These are phyloP conservation scores for Diophrys appendiculata DNA, from an alignment of 73 alveolate species.

Conservation along the genomic window DNA sequence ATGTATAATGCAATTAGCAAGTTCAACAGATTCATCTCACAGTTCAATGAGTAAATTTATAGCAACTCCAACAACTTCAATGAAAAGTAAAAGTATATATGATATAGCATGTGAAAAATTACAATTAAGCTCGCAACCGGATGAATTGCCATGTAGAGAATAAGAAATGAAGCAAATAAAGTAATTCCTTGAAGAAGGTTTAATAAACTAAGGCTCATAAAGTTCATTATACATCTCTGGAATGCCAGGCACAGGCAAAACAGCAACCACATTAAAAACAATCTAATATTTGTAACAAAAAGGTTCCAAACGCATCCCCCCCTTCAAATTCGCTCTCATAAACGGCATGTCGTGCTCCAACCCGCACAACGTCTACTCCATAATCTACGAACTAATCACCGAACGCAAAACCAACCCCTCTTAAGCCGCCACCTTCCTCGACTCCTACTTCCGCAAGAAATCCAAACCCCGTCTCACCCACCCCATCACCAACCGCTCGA, in stretches of 20 bases:
- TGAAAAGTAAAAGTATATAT: neutral
- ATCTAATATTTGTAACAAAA: slow-evolving; percentile 21
- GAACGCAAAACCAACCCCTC: slow-evolving; percentile 58
- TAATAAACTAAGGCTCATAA: slow-evolving; percentile 56
- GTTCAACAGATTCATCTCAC: neutral
- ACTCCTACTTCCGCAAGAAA: slow-evolving; percentile 47
- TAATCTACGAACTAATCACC: slow-evolving; percentile 58
- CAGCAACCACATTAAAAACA: slow-evolving; percentile 82
- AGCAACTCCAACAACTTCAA: neutral
- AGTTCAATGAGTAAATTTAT: neutral
- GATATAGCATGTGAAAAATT: slow-evolving; percentile 45
- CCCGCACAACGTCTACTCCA: slow-evolving; percentile 53
- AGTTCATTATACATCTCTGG: slow-evolving; percentile 84
- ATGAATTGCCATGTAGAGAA: slow-evolving; percentile 79
- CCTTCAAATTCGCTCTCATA: slow-evolving; percentile 51
- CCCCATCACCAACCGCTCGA: neutral
- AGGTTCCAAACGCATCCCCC: neutral
- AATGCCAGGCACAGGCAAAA: slow-evolving; percentile 96
- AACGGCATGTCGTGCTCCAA: slow-evolving; percentile 62
- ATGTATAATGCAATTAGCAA: no score
- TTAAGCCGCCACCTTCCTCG: slow-evolving; percentile 53
- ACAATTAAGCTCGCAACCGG: slow-evolving; percentile 58
- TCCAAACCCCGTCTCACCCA: neutral
- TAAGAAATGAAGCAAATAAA: slow-evolving; percentile 61
- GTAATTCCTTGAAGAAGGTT: slow-evolving; percentile 62